Percentiles rank a stretch among this genome's conserved stretches.
Conservation (phyloP, 805 yeast genomes). For the Ogataea chonburiensis region DNA sequence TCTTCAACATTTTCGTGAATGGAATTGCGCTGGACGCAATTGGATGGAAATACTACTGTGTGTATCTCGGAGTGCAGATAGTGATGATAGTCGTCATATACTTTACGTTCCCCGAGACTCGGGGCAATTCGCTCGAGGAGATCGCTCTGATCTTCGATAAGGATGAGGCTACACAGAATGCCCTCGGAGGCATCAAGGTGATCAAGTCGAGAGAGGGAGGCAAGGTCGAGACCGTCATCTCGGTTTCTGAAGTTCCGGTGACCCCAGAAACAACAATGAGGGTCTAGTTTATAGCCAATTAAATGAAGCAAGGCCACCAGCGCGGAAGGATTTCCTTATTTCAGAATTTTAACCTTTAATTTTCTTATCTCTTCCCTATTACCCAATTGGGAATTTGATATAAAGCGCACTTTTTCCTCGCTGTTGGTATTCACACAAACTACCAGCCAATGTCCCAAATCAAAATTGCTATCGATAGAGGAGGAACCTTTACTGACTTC, state of each 20-base stretch:
- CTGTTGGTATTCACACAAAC: too few species aligned
- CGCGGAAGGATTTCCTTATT: conserved; percentile 3
- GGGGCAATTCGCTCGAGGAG: conserved; percentile 71
- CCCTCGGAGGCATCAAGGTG: conserved; percentile 5
- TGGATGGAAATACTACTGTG: conserved; percentile 39
- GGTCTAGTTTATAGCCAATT: too few species aligned
- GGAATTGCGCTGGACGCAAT: conserved; percentile 40
- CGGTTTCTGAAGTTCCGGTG: conserved; percentile 4
- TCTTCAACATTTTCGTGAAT: conserved; percentile 26
- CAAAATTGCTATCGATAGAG: conserved; percentile 26
- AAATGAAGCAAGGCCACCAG: too few species aligned
- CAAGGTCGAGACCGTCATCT: conserved; percentile 10
- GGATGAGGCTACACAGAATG: conserved; percentile 10
- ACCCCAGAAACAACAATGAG: not conserved
- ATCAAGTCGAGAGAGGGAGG: conserved; percentile 4
- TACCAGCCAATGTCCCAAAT: conserved; percentile 11
- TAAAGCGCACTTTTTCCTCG: too few species aligned
- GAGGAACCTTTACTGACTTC: conserved; percentile 38
- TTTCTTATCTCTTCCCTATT: not conserved
- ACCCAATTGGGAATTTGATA: conserved; percentile 1
- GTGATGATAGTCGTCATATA: conserved; percentile 30
- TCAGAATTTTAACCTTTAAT: too few species aligned
- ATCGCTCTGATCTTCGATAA: conserved; percentile 38
- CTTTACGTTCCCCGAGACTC: conserved; percentile 72
- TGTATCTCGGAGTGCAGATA: conserved; percentile 33